Percentiles rank a stretch among this genome's conserved stretches.
phyloP scores from a whole-genome alignment of 108 stramenopile genomes.

The Cylindrotheca closterium region DNA sequence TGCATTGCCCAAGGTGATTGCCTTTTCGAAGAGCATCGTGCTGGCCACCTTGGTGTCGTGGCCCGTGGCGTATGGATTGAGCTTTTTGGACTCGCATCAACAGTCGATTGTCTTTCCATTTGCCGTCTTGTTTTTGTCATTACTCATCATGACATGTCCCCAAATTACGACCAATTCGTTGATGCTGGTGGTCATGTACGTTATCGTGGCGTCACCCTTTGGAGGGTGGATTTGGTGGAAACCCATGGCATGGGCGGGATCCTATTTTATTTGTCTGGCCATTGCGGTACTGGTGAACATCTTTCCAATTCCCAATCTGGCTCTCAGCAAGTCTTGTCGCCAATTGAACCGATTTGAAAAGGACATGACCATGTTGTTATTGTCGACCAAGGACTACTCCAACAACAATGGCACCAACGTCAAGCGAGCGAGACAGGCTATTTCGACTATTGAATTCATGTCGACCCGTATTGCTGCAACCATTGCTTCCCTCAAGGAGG shows the following conservation, averaged over 20 bases:
- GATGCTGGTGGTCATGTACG: slow-evolving; percentile 17
- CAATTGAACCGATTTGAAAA: slow-evolving; percentile 15
- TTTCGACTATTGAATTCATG: background rate
- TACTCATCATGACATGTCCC: slow-evolving; percentile 14
- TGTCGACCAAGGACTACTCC: slow-evolving; percentile 11
- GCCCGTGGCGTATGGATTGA: background rate
- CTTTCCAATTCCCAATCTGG: slow-evolving; percentile 14
- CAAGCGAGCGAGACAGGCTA: background rate
- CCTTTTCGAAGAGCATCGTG: background rate
- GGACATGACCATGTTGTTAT: slow-evolving; percentile 22
- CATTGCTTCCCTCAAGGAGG: background rate
- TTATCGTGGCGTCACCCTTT: slow-evolving; percentile 7
- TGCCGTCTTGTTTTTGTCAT: background rate
- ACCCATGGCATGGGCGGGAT: slow-evolving; percentile 16
- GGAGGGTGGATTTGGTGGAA: slow-evolving; percentile 5
- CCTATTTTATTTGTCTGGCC: slow-evolving; percentile 24
- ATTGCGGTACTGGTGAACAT: slow-evolving; percentile 24
- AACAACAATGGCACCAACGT: background rate
- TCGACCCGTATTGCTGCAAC: background rate
- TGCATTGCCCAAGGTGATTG: slow-evolving; percentile 2
- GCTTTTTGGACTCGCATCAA: background rate
- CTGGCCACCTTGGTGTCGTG: background rate
- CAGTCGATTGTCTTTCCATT: background rate
- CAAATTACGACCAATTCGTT: background rate
- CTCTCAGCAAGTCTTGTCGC: background rate